Evolutionary conservation across 345 rosid genomes (phyloP).

Genomic region (Eucalyptus tenuipes): DNA sequence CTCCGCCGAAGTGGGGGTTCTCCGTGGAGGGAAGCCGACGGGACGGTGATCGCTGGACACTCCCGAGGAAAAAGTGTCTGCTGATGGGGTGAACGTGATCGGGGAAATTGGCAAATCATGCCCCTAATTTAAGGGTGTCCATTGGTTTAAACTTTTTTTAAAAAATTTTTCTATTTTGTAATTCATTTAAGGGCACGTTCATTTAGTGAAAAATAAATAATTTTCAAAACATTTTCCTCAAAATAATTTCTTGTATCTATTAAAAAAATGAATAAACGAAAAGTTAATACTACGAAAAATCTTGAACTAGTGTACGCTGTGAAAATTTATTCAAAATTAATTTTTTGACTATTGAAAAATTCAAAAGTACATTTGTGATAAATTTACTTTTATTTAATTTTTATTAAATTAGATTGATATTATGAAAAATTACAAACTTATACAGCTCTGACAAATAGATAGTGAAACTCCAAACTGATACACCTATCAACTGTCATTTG

Average conservation of each 20-base stretch:
- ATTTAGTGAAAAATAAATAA: neutral
- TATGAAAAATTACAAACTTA: no score
- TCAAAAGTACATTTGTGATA: no score
- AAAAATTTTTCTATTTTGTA: no score
- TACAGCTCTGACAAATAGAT: accelerated
- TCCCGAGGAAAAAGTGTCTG: neutral
- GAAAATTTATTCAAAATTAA: no score
- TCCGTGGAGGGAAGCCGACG: neutral
- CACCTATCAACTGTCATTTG: accelerated
- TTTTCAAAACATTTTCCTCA: neutral
- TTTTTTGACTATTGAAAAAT: accelerated
- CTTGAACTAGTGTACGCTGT: accelerated
- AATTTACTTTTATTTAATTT: no score
- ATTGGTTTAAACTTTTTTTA: no score
- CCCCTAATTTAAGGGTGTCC: neutral
- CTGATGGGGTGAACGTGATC: neutral
- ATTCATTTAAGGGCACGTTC: no score
- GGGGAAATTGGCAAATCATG: neutral
- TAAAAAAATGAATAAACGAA: neutral
- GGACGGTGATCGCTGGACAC: neutral
- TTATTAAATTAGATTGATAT: no score
- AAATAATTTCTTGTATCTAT: accelerated
- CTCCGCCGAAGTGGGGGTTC: neutral
- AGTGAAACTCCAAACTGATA: accelerated
- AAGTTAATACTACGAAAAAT: accelerated